Evolutionary conservation across 164 flowering plant genomes (phyloP), one percentile per base, ranked within the genome.

Genomic region (Pachysandra terminalis): DNA sequence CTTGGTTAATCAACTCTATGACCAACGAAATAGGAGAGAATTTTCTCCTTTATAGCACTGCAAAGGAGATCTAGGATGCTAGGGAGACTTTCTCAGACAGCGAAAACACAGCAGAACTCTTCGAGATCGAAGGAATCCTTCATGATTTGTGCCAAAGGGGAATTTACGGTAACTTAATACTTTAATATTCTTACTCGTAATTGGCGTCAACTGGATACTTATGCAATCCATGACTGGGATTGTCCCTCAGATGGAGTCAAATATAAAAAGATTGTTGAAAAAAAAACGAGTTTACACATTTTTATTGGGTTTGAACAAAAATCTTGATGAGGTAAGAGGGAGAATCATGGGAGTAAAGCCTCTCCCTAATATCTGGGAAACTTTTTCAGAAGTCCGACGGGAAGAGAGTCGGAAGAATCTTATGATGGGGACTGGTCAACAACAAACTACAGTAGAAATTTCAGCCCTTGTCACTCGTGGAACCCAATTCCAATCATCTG

Each of bases 1-100:
- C 73, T 0, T 74, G 73, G 70, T 32, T 74, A 5, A 65, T 74
- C 45, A 58, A 64, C 37, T 63, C 73, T 5, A 68, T 74, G 77
- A 63, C 23, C 2, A 59, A 19, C 10, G 73, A 59, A 13, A 53
- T 74, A 5, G 66, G 77, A 68, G 24, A 32, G 7, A 74, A 74
- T 35, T 74, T 74, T 24, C 55, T 74, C 0, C 27, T 74, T 14
- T 68, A 74, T 41, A 16, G 4, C 9, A 66, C 71, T 45, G 56
- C 25, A 32, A 26, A 67, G 14, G 70, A 67, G 25, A 60, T 67
- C 3, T 61, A 35, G 71, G 72, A 68, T 12, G 61, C 69, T 22
- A 22, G 21, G 1, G 72, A 57, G 14, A 48, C 68, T 2, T 73
- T 56, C 26, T 67, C 71, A 12, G 41, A 13, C 8, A 5, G 3